Percentiles rank a stretch among this genome's conserved stretches.
phyloP scores from a whole-genome alignment of 208 protist genomes.

The Sergeia podlipaevii region DNA sequence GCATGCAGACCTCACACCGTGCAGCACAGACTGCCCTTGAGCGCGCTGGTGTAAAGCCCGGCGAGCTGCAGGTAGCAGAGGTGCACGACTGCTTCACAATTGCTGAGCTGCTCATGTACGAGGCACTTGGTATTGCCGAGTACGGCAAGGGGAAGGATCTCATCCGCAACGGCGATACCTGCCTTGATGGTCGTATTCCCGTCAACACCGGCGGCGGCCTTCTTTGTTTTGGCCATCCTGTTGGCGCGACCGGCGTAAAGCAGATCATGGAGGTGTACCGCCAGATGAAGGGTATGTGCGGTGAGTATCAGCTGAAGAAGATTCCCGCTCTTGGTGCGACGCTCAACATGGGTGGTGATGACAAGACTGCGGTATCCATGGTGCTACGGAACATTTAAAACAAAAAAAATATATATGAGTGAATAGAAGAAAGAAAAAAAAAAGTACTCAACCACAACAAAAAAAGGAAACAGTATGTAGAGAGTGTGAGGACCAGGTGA shows the following conservation, averaged over 20 bases:
- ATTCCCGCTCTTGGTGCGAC: conserved; percentile 73
- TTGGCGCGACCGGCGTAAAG: conserved; percentile 90
- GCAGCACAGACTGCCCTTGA: conserved; percentile 76
- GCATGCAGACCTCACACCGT: conserved; percentile 64
- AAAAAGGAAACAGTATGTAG: conserved; percentile 2
- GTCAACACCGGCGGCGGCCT: conserved; percentile 93
- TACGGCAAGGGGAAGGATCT: conserved; percentile 80
- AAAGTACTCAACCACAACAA: neutral
- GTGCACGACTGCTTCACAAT: conserved; percentile 94
- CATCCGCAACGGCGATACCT: conserved; percentile 70
- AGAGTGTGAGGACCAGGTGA: no score
- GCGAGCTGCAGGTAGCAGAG: conserved; percentile 75
- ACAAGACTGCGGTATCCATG: conserved; percentile 88
- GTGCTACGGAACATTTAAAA: conserved; percentile 82
- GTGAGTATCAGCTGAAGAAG: conserved; percentile 87
- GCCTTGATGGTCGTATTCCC: conserved; percentile 72
- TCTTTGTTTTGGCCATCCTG: conserved; percentile 89
- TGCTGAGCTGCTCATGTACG: conserved; percentile 92
- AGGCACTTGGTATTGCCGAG: conserved; percentile 88
- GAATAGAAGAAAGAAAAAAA: conserved; percentile 7
- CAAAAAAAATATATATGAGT: conserved; percentile 7
- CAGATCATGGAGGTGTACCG: conserved; percentile 91
- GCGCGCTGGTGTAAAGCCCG: conserved; percentile 49
- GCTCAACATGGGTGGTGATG: conserved; percentile 92
- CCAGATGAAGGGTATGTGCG: conserved; percentile 91